A percentile compares a stretch with the other conserved stretches of the same genome.
Evolutionary conservation across 1,284 basidiomycete genomes (phyloP).

Genomic region (Somion occarium): DNA sequence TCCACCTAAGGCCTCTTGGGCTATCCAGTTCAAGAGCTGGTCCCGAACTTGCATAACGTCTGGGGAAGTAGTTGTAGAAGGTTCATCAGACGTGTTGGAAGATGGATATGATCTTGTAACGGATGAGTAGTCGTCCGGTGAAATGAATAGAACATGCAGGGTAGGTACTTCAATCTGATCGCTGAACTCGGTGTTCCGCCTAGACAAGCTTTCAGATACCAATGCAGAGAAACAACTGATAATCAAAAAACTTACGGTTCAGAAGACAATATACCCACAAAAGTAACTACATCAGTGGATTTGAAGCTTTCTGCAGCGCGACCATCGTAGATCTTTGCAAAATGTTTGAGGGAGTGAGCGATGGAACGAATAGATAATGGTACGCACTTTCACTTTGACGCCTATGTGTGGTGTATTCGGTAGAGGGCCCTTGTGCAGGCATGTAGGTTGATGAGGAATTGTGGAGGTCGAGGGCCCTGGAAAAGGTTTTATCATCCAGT

Average conservation of each 20-base stretch:
- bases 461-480: conserved; percentile 7
- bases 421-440: conserved; percentile 58
- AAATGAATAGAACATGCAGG: conserved; percentile 61
- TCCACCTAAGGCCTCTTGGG: conserved; percentile 59
- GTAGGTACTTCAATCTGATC: conserved; percentile 46
- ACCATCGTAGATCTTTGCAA: conserved; percentile 51
- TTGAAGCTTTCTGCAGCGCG: conserved; percentile 39
- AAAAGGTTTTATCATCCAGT: conserved; percentile 24
- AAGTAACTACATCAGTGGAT: conserved; percentile 55
- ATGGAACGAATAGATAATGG: neutral
- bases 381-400: conserved; percentile 59
- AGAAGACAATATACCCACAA: conserved; percentile 64
- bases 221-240: neutral
- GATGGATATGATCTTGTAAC: conserved; percentile 34
- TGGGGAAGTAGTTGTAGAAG: conserved; percentile 7
- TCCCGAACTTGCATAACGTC: conserved; percentile 30
- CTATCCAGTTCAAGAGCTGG: conserved; percentile 67
- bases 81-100: conserved; percentile 4
- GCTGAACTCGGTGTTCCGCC: conserved; percentile 31
- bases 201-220: conserved; percentile 16
- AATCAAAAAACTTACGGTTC: conserved; percentile 48
- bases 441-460: conserved; percentile 24
- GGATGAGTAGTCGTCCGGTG: conserved; percentile 35
- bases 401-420: conserved; percentile 48
- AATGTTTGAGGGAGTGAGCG: neutral